Conservation (phyloP, 1,284 basidiomycete species). For the Trametes pubescens region DNA sequence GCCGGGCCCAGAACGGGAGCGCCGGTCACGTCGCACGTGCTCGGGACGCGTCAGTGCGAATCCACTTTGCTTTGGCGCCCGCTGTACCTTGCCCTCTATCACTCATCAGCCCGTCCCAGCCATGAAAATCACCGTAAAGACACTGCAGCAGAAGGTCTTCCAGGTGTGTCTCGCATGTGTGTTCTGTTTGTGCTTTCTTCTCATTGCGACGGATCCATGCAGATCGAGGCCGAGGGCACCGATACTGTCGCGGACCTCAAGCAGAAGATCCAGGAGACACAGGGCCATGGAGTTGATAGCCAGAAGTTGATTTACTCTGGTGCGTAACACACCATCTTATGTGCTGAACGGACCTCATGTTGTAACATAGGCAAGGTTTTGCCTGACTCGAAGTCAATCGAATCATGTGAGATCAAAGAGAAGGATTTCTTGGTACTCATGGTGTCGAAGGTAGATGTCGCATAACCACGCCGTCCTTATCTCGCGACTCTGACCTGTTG, state of each 20-base stretch:
- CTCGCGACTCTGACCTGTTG: neutral
- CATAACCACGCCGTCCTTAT: neutral
- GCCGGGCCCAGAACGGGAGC: slow-evolving; percentile 5
- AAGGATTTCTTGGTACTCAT: slow-evolving; percentile 99
- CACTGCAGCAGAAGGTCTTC: slow-evolving; percentile 90
- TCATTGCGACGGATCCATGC: slow-evolving; percentile 27
- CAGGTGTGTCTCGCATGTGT: slow-evolving; percentile 51
- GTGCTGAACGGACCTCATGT: neutral
- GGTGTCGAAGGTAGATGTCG: slow-evolving; percentile 86
- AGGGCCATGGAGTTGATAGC: slow-evolving; percentile 75
- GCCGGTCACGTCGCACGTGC: slow-evolving; percentile 34
- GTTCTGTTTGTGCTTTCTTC: neutral
- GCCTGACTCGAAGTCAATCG: slow-evolving; percentile 88
- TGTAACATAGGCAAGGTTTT: slow-evolving; percentile 88
- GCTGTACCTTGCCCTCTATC: slow-evolving; percentile 30
- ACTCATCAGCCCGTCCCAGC: slow-evolving; percentile 40
- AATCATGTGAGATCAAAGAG: slow-evolving; percentile 93
- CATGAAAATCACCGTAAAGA: slow-evolving; percentile 96
- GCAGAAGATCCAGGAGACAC: slow-evolving; percentile 81
- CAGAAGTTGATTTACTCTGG: slow-evolving; percentile 99
- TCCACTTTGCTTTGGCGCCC: slow-evolving; percentile 28
- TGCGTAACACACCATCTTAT: slow-evolving; percentile 40
- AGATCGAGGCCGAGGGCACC: slow-evolving; percentile 84
- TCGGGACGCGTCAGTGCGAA: slow-evolving; percentile 39
- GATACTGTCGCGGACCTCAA: slow-evolving; percentile 88